phyloP scores from a whole-genome alignment of 129 eudicot genomes.

The Helichrysum umbraculigerum region DNA sequence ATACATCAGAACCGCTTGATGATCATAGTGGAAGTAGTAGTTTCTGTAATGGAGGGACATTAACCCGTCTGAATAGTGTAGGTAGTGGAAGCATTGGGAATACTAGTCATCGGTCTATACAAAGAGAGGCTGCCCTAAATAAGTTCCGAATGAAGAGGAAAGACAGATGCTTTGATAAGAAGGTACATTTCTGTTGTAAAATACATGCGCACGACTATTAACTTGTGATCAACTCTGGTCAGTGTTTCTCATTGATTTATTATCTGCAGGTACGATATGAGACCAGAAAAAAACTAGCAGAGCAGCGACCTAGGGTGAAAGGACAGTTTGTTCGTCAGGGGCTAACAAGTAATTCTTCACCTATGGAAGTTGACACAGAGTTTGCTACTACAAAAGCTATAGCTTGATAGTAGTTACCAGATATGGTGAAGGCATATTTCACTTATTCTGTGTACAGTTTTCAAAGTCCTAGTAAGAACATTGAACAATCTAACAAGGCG shows the following conservation, averaged over 20 bases:
- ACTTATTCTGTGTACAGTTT: not conserved
- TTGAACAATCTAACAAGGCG: conserved; percentile 29
- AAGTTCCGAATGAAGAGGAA: conserved; percentile 88
- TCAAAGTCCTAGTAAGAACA: conserved; percentile 3
- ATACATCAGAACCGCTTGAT: conserved; percentile 42
- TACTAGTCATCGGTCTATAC: conserved; percentile 50
- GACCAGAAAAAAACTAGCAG: conserved; percentile 94
- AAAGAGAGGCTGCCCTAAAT: conserved; percentile 69
- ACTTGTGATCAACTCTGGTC: not conserved
- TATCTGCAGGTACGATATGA: conserved; percentile 76
- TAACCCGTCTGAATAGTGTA: conserved; percentile 42
- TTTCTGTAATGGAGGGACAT: conserved; percentile 42
- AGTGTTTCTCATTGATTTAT: not conserved
- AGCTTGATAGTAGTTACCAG: conserved; percentile 8
- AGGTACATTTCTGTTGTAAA: conserved; percentile 38
- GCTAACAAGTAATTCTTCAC: conserved; percentile 46
- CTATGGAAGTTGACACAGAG: conserved; percentile 43
- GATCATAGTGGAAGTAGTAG: conserved; percentile 68
- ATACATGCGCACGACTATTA: not conserved
- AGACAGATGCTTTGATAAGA: conserved; percentile 91
- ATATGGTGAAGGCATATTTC: conserved; percentile 8
- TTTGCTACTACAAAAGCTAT: conserved; percentile 19
- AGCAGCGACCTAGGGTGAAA: conserved; percentile 90
- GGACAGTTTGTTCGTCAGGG: conserved; percentile 95
- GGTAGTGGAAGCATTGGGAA: conserved; percentile 49